Evolutionary conservation across 1,284 basidiomycete species (phyloP).

Genomic region (Ustilago nuda): DNA sequence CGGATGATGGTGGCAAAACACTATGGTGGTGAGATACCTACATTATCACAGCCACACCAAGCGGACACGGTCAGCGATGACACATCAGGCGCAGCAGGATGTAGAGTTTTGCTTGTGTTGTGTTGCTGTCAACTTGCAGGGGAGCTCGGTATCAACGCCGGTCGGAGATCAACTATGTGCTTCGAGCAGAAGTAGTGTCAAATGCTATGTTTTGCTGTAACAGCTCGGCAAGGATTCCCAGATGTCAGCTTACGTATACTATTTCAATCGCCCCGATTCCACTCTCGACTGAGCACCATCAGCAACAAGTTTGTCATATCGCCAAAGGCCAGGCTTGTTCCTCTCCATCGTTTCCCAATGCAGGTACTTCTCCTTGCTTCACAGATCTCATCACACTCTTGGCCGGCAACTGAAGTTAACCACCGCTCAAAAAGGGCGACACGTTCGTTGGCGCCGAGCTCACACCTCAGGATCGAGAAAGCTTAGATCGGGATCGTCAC

Average conservation of each 20-base stretch:
- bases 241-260: not conserved
- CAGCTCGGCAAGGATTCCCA: constrained; percentile 5
- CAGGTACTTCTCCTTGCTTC: no score
- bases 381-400: no score
- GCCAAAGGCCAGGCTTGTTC: no score
- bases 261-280: not conserved
- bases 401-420: no score
- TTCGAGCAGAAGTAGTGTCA: not conserved
- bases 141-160: constrained; percentile 2
- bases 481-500: not conserved
- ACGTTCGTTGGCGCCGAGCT: no score
- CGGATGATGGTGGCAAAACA: not conserved
- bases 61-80: not conserved
- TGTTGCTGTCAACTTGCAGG: not conserved
- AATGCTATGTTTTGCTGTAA: not conserved
- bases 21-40: not conserved
- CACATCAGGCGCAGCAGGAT: no score
- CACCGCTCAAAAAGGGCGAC: no score
- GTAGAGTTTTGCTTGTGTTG: not conserved
- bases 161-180: not conserved
- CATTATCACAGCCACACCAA: not conserved
- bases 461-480: not conserved
- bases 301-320: no score
- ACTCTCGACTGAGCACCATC: no score
- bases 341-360: no score